These are phyloP conservation scores for Mytilinidion resinicola DNA, from an alignment of 495 filamentous ascomycete species.

Conservation along the genomic window DNA sequence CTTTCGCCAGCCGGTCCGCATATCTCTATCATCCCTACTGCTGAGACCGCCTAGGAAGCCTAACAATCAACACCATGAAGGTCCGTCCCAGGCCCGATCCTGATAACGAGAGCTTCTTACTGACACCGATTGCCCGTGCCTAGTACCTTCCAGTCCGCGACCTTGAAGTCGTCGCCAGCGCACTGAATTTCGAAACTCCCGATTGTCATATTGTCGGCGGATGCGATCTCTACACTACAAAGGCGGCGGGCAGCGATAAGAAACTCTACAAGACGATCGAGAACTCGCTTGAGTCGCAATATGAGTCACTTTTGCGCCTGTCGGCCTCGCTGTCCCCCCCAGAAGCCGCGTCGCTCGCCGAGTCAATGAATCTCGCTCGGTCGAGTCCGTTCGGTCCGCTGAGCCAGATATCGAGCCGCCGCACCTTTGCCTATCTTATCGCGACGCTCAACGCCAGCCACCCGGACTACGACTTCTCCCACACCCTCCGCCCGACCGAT, in stretches of 20 bases:
- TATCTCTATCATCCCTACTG: not conserved
- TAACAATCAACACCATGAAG: slow-evolving; percentile 27
- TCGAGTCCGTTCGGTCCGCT: slow-evolving; percentile 87
- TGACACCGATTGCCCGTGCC: not conserved
- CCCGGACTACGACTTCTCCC: slow-evolving; percentile 95
- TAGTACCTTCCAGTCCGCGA: slow-evolving; percentile 88
- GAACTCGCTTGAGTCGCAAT: slow-evolving; percentile 76
- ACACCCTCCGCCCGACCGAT: slow-evolving; percentile 77
- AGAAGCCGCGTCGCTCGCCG: slow-evolving; percentile 46
- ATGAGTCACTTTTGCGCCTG: slow-evolving; percentile 76
- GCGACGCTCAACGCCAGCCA: slow-evolving; percentile 97
- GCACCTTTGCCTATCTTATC: slow-evolving; percentile 92
- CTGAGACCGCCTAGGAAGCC: not conserved
- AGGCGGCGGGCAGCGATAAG: slow-evolving; percentile 89
- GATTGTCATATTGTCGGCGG: slow-evolving; percentile 85
- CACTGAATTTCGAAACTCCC: slow-evolving; percentile 87
- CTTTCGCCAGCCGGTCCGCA: not conserved
- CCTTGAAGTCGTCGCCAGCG: slow-evolving; percentile 79
- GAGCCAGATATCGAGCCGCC: slow-evolving; percentile 75
- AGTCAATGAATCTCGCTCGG: slow-evolving; percentile 66
- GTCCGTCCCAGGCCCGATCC: slow-evolving; percentile 12
- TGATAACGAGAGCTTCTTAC: not conserved
- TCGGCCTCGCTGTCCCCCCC: slow-evolving; percentile 77
- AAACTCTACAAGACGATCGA: slow-evolving; percentile 95
- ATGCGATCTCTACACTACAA: slow-evolving; percentile 95